These are phyloP conservation scores for Aspergillus taichungensis DNA, from an alignment of 495 filamentous ascomycete genomes.

Conservation along the genomic window DNA sequence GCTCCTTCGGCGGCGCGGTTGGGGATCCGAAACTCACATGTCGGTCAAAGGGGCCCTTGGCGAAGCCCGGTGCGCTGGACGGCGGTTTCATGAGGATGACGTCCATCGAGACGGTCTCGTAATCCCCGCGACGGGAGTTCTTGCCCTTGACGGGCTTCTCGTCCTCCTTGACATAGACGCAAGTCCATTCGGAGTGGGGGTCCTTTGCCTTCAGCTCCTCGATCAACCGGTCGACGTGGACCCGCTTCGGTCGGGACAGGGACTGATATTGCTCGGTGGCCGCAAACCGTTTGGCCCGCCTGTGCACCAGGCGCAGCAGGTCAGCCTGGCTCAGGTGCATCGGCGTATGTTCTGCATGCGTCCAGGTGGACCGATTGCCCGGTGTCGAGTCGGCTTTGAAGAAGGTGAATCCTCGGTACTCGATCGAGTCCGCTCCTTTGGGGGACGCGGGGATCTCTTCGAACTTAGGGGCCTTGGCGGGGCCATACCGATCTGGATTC, in stretches of 20 bases:
- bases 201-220: slow-evolving; percentile 19
- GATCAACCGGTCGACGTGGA: slow-evolving; percentile 28
- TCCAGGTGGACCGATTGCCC: slow-evolving; percentile 24
- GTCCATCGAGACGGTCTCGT: slow-evolving; percentile 28
- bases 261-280: slow-evolving; percentile 24
- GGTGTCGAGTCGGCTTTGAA: slow-evolving; percentile 24
- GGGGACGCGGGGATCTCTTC: not conserved
- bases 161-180: slow-evolving; percentile 28
- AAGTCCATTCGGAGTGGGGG: slow-evolving; percentile 26
- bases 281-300: slow-evolving; percentile 19
- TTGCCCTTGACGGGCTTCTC: slow-evolving; percentile 18
- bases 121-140: slow-evolving; percentile 19
- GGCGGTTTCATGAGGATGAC: slow-evolving; percentile 29
- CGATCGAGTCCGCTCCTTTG: slow-evolving; percentile 1
- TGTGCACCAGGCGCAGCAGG: slow-evolving; percentile 22
- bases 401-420: slow-evolving; percentile 28
- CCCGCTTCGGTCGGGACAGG: slow-evolving; percentile 17
- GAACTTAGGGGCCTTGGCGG: not conserved
- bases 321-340: slow-evolving; percentile 25
- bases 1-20: not conserved
- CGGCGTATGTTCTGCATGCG: slow-evolving; percentile 16
- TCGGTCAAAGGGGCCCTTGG: slow-evolving; percentile 10
- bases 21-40: slow-evolving; percentile 10
- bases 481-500: slow-evolving; percentile 1
- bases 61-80: slow-evolving; percentile 1